A percentile compares a stretch with the other conserved stretches of the same genome.
phyloP scores from a whole-genome alignment of 139 green algal genomes.

The Chlamydomonas sp. region DNA sequence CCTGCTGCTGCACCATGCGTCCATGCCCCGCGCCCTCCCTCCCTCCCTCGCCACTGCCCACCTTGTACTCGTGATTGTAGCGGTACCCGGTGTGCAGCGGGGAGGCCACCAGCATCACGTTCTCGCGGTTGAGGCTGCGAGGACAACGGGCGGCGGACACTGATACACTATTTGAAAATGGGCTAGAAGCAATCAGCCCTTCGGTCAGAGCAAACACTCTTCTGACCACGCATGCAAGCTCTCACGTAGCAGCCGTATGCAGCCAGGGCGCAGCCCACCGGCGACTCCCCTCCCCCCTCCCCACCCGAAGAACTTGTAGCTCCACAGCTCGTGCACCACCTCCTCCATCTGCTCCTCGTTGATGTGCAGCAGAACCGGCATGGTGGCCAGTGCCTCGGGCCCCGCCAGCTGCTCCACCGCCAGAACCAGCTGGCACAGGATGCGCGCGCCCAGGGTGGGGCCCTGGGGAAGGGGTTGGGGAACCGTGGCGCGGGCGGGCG shows the following conservation, averaged over 20 bases:
- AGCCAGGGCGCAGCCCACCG: too few relatives aligned
- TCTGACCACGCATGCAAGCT: background rate
- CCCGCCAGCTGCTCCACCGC: conserved; percentile 24
- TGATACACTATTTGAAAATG: background rate
- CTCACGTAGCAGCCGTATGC: too few relatives aligned
- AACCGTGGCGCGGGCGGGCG: background rate
- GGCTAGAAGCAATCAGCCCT: background rate
- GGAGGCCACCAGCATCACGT: conserved; percentile 29
- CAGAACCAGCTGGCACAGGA: conserved; percentile 27
- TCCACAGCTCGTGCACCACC: conserved; percentile 40
- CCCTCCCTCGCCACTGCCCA: too few relatives aligned
- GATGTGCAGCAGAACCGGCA: conserved; percentile 43
- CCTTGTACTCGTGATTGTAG: conserved; percentile 31
- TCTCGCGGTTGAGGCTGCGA: conserved; percentile 32
- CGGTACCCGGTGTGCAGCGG: conserved; percentile 39
- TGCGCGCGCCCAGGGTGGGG: conserved; percentile 33
- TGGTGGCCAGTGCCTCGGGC: conserved; percentile 11
- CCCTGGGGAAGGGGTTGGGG: background rate
- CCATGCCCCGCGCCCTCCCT: too few relatives aligned
- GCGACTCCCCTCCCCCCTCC: background rate
- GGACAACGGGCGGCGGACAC: background rate
- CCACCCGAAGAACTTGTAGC: conserved; percentile 37
- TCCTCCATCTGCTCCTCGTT: conserved; percentile 44
- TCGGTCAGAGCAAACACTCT: background rate
- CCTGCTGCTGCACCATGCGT: too few relatives aligned